These are phyloP conservation scores for Paspalum vaginatum DNA, from an alignment of 176 grass and related monocot species.

Conservation along the genomic window DNA sequence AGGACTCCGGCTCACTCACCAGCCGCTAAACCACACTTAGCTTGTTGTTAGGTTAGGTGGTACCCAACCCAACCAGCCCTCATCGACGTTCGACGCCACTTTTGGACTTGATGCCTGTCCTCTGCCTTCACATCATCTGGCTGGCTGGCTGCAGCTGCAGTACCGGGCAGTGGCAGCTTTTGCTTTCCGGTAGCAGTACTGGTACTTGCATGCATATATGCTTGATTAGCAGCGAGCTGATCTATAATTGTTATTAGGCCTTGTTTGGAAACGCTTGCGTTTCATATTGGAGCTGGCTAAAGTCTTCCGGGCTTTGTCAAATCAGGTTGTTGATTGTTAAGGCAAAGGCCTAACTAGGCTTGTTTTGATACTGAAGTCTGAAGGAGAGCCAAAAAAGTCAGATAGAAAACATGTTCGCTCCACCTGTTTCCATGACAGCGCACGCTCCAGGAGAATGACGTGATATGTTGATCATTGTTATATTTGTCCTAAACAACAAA, in stretches of 20 bases:
- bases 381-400: too few relatives aligned
- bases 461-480: too few relatives aligned
- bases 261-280: slow-evolving; percentile 6
- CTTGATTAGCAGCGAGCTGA: too few relatives aligned
- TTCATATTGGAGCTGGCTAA: not conserved
- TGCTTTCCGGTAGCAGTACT: slow-evolving; percentile 20
- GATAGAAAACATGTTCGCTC: too few relatives aligned
- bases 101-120: slow-evolving; percentile 52
- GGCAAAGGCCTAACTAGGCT: not conserved
- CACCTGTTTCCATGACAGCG: too few relatives aligned
- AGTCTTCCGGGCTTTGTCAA: not conserved
- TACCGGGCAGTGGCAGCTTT: too few relatives aligned
- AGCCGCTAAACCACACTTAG: not conserved
- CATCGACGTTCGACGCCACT: slow-evolving; percentile 26
- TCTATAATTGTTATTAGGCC: too few relatives aligned
- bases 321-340: slow-evolving; percentile 8
- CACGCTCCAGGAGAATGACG: too few relatives aligned
- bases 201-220: too few relatives aligned
- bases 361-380: not conserved
- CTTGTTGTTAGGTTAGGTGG: slow-evolving; percentile 13
- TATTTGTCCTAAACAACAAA: too few relatives aligned
- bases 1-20: not conserved
- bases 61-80: slow-evolving; percentile 32
- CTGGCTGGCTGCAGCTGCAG: not conserved
- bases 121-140: slow-evolving; percentile 47